Base-by-base conservation (phyloP, 2,329 filamentous ascomycete species). In the Colletotrichum spaethianum region DNA sequence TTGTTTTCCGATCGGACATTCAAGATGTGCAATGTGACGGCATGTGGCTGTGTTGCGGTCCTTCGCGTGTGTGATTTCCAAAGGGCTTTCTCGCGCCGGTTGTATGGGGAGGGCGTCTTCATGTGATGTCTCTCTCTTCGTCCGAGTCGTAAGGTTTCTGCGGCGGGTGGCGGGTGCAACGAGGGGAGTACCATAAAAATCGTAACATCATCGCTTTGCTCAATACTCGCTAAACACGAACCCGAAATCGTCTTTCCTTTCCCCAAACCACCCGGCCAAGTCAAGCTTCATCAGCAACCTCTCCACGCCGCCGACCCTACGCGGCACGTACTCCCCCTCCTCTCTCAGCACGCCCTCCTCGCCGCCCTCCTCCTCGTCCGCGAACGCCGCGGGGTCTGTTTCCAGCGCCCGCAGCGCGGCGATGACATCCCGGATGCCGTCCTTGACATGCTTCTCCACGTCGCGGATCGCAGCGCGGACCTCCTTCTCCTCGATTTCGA, bases 271-370 rank as follows among this genome's bases (percentile, higher is more conserved):
- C 65, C 83, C 87, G 26, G 89, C 89, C 80, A 91, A 90, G 78
- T 98, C 95, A 76, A 98, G 84, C 85, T 98, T 98, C 94, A 98
- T 97, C 79, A 98, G 82, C 79, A 98, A 82, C 70, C 93, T 87
- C 83, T 98, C 94, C 56, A 98, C 90, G 1, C 94, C 93, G 0
- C 94, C 94, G 4, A 94, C 89, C 72, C 93, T 91, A 73, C 90
- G 88, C 1, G 94, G 93, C 38, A 92, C 86, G 79, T 94, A 98
- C 73, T 82, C 82, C 0, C 84, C 86, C 48, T 84, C 83, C 40
- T 88, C 86, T 46, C 80, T 77, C 42, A 79, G 67, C 26, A 76
- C 75, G 12, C 73, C 75, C 28, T 68, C 67, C 46, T 72, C 83
- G 5, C 74, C 75, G 7, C 75, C 78, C 7, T 76, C 79, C 71